Evolutionary conservation across 495 filamentous ascomycete species (phyloP), one percentile per base, ranked within the genome.

Genomic region (Hypoxylon crocopeplum): DNA sequence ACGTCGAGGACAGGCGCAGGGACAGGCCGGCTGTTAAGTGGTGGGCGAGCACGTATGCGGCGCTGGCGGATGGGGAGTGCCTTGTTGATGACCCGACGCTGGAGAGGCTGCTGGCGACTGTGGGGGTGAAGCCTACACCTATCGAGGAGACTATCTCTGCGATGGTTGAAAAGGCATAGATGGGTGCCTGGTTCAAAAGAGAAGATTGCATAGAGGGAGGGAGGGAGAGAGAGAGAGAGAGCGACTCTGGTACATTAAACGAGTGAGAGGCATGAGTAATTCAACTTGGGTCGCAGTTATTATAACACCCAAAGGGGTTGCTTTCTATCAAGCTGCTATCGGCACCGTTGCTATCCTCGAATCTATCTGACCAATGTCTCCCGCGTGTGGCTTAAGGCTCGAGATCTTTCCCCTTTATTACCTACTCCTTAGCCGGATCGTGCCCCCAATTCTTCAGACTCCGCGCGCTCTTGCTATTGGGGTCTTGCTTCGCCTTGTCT

Each of bases 371-470:
- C n/a, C n/a, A n/a, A n/a, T n/a, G n/a, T n/a, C n/a, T n/a, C n/a
- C n/a, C n/a, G n/a, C n/a, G n/a, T n/a, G n/a, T n/a, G n/a, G n/a
- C n/a, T n/a, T n/a, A n/a, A n/a, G n/a, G n/a, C n/a, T n/a, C n/a
- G n/a, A n/a, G n/a, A n/a, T n/a, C n/a, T n/a, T n/a, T n/a, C n/a
- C n/a, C n/a, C n/a, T 6, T 34, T n/a, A 11, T 13, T n/a, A 3
- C n/a, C 32, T 38, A 66, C 57, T 64, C 69, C 66, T 85, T 87
- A 55, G 76, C 68, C 7, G 83, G 69, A 78, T 88, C 85, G 71
- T 88, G 85, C 1, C 84, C 84, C 84, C 85, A 88, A 51, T 88
- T 89, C 76, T 88, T 88, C 70, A 88, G 66, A 27, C 78, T 82
- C 54, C 78, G 79, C 56, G 83, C 83, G 32, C 81, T 82, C 56